These are phyloP conservation scores for Botrytis byssoidea DNA, from an alignment of 2,329 filamentous ascomycete species.

Conservation along the genomic window DNA sequence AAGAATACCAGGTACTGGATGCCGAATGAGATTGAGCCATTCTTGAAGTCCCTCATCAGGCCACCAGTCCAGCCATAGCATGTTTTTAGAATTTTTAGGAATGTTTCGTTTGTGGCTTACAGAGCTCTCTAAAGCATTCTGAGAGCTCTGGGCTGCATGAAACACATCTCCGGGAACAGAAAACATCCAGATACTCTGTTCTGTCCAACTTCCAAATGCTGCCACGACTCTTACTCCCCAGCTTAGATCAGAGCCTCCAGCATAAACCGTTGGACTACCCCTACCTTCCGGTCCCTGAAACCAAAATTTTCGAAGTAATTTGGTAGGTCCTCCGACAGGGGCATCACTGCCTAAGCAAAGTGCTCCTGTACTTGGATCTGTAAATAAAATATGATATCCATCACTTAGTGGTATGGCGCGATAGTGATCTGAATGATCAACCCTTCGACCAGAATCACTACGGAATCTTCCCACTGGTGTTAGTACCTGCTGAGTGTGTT, in stretches of 20 bases:
- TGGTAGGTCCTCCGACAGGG: constrained; percentile 53
- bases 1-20: constrained; percentile 27
- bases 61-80: constrained; percentile 44
- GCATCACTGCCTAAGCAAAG: constrained; percentile 63
- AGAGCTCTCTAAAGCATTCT: constrained; percentile 20
- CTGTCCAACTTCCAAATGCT: constrained; percentile 48
- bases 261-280: constrained; percentile 52
- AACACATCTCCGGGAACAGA: constrained; percentile 59
- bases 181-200: constrained; percentile 55
- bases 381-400: constrained; percentile 63
- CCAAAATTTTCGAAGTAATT: constrained; percentile 57
- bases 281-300: constrained; percentile 43
- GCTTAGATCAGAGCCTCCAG: constrained; percentile 53
- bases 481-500: constrained; percentile 23
- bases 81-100: constrained; percentile 23
- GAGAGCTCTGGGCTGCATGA: constrained; percentile 38
- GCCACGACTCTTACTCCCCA: constrained; percentile 60
- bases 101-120: constrained; percentile 21
- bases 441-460: constrained; percentile 27
- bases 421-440: constrained; percentile 54
- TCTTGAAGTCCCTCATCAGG: constrained; percentile 40
- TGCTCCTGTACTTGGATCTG: constrained; percentile 55
- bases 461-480: constrained; percentile 23
- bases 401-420: constrained; percentile 64
- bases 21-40: constrained; percentile 37